Conservation (phyloP, 768 basidiomycete genomes). For the Podaxis rugospora region DNA sequence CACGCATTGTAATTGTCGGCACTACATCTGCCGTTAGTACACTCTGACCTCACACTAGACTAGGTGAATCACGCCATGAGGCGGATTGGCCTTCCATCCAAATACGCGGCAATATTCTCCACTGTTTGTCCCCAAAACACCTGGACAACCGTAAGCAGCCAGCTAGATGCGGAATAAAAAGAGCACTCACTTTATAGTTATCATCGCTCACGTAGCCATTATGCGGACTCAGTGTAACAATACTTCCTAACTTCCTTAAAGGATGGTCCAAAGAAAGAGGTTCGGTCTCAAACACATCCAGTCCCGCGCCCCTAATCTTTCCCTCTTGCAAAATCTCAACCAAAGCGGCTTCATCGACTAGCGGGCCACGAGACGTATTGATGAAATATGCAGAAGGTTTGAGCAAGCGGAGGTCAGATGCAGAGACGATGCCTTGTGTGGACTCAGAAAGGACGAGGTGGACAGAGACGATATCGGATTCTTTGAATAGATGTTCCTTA, state of each 20-base stretch:
- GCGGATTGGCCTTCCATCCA: slow-evolving; percentile 33
- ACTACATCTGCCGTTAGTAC: background rate
- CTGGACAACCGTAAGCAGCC: slow-evolving; percentile 20
- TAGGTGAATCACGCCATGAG: background rate
- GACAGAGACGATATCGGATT: slow-evolving; percentile 57
- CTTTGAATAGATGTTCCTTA: slow-evolving; percentile 49
- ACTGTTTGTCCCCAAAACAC: slow-evolving; percentile 51
- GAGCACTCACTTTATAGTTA: slow-evolving; percentile 40
- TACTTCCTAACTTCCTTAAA: slow-evolving; percentile 41
- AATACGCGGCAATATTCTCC: slow-evolving; percentile 52
- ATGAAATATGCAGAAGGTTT: slow-evolving; percentile 56
- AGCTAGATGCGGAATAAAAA: background rate
- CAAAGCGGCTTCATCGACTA: slow-evolving; percentile 57
- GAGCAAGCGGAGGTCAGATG: slow-evolving; percentile 46
- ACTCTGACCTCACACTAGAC: background rate
- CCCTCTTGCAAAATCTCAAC: slow-evolving; percentile 40
- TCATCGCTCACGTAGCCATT: slow-evolving; percentile 51
- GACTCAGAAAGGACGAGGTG: slow-evolving; percentile 53
- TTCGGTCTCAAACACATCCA: slow-evolving; percentile 66
- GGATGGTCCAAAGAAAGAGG: slow-evolving; percentile 59
- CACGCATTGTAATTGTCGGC: background rate
- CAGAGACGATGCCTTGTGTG: slow-evolving; percentile 45
- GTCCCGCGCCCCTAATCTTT: slow-evolving; percentile 52
- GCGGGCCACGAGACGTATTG: slow-evolving; percentile 63
- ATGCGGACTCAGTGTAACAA: slow-evolving; percentile 57